phyloP scores from a whole-genome alignment of 768 basidiomycete genomes.

The Tricholoma terreum region DNA sequence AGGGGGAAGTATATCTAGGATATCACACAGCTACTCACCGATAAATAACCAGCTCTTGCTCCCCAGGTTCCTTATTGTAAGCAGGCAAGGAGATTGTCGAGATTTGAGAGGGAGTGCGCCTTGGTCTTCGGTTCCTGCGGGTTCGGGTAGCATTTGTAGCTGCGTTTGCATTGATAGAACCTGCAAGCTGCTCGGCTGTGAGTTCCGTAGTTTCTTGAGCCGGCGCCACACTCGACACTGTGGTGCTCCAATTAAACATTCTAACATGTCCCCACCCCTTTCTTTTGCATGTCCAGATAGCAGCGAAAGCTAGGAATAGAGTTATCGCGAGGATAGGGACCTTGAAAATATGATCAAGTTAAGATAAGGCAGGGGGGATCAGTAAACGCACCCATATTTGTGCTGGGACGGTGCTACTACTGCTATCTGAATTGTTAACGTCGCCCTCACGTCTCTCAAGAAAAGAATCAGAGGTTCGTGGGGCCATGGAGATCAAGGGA shows the following conservation, averaged over 20 bases:
- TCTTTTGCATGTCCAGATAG: slow-evolving; percentile 4
- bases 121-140: slow-evolving; percentile 34
- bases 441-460: not conserved
- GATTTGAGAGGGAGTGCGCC: slow-evolving; percentile 77
- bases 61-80: slow-evolving; percentile 84
- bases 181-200: slow-evolving; percentile 59
- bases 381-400: slow-evolving; percentile 16
- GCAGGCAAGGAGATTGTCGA: slow-evolving; percentile 74
- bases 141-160: slow-evolving; percentile 25
- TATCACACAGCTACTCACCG: slow-evolving; percentile 28
- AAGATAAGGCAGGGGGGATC: not conserved
- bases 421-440: no score
- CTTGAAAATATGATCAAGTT: not conserved
- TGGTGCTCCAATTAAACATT: not conserved
- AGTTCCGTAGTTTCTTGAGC: slow-evolving; percentile 31
- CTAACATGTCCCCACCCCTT: not conserved
- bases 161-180: slow-evolving; percentile 33
- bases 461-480: not conserved
- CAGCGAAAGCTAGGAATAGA: not conserved
- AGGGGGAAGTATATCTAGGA: not conserved
- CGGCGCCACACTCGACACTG: not conserved
- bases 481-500: slow-evolving; percentile 5
- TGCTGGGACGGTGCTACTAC: not conserved
- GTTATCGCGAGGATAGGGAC: slow-evolving; percentile 14
- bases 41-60: slow-evolving; percentile 73